These are phyloP conservation scores for Lactarius sanguifluus DNA, from an alignment of 768 basidiomycete species.

Conservation along the genomic window DNA sequence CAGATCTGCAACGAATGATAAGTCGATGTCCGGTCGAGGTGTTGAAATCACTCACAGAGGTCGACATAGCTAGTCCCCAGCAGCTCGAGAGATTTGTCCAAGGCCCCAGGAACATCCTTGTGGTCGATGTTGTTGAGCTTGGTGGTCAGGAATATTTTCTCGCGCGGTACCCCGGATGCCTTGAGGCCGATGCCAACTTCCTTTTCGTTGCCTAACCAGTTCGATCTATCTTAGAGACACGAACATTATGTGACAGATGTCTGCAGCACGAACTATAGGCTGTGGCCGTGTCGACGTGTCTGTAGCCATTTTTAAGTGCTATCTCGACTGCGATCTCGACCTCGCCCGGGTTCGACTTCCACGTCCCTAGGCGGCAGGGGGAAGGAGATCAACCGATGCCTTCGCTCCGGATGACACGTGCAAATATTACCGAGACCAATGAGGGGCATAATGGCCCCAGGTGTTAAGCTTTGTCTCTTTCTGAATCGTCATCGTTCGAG, in stretches of 20 bases:
- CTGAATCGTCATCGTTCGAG: conserved; percentile 13
- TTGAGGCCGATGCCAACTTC: conserved; percentile 84
- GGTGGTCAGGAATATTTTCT: conserved; percentile 77
- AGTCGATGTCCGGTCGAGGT: neutral
- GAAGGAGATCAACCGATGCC: neutral
- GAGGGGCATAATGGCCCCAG: conserved; percentile 66
- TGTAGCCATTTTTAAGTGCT: conserved; percentile 75
- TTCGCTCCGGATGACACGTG: conserved; percentile 45
- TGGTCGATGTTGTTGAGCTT: conserved; percentile 70
- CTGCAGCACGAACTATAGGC: conserved; percentile 45
- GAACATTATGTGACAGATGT: neutral
- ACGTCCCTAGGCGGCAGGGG: conserved; percentile 53
- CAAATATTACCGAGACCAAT: conserved; percentile 49
- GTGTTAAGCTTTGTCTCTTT: conserved; percentile 59
- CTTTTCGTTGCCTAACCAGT: conserved; percentile 54
- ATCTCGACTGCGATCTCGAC: conserved; percentile 73
- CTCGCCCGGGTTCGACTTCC: conserved; percentile 69
- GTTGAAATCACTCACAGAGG: conserved; percentile 50
- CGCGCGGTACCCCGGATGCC: conserved; percentile 67
- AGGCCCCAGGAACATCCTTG: conserved; percentile 53
- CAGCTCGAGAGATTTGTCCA: conserved; percentile 64
- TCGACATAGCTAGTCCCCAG: conserved; percentile 79
- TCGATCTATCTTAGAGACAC: neutral
- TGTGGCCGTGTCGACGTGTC: conserved; percentile 67
- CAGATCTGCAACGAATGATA: conserved; percentile 47